Evolutionary conservation across 495 filamentous ascomycete species (phyloP).

Genomic region (Hypoxylon intermedium): DNA sequence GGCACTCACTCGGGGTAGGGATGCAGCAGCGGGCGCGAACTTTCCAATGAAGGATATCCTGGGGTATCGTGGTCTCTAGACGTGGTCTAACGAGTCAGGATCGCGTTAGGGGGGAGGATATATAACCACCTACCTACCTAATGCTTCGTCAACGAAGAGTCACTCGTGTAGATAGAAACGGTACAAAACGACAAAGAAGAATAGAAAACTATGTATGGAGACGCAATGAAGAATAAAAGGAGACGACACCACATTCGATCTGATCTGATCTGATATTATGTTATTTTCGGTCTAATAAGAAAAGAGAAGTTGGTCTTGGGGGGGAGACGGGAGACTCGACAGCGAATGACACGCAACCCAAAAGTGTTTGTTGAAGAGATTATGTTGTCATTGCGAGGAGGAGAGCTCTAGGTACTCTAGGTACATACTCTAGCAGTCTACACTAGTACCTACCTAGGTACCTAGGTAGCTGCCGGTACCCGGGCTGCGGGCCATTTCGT

Average conservation of each 20-base stretch:
- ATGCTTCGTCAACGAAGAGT: slow-evolving; percentile 24
- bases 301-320: background rate
- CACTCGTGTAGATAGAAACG: no score
- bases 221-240: no score
- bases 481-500: slow-evolving; percentile 2
- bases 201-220: background rate
- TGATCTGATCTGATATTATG: no score
- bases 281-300: background rate
- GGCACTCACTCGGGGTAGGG: background rate
- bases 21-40: slow-evolving; percentile 16
- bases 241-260: no score
- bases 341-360: slow-evolving; percentile 24
- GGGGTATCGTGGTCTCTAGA: background rate
- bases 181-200: background rate
- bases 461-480: no score
- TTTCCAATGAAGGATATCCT: slow-evolving; percentile 18
- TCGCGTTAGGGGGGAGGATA: background rate
- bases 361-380: background rate
- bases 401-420: no score
- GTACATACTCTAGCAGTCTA: no score
- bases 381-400: no score
- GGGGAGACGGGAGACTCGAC: no score
- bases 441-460: background rate
- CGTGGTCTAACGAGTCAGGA: slow-evolving; percentile 19
- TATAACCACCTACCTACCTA: background rate